phyloP scores from a whole-genome alignment of 208 protist species.

The Trypanosoma melophagium region DNA sequence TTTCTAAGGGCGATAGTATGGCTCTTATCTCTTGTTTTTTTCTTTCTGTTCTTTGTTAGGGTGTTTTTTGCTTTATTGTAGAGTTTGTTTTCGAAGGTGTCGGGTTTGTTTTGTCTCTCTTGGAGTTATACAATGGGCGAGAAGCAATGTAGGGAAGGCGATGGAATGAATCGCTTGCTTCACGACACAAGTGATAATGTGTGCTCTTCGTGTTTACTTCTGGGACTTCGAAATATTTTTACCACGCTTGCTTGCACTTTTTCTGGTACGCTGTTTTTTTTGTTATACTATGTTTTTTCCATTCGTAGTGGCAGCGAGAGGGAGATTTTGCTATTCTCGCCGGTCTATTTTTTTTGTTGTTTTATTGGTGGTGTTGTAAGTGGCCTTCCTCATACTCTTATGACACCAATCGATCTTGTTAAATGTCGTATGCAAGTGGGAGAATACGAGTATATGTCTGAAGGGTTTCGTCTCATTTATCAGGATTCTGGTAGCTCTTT shows the following conservation, averaged over 20 bases:
- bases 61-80: conserved; percentile 15
- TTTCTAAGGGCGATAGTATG: conserved; percentile 10
- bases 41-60: conserved; percentile 20
- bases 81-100: conserved; percentile 16
- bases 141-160: too few species aligned
- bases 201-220: too few species aligned
- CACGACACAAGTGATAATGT: too few species aligned
- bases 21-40: conserved; percentile 12
- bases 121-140: too few species aligned
- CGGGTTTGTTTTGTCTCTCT: too few species aligned
- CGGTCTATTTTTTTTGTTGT: conserved; percentile 68
- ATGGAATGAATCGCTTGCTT: too few species aligned
- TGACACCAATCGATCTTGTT: conserved; percentile 75
- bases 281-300: conserved; percentile 12
- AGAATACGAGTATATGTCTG: conserved; percentile 43
- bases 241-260: not conserved
- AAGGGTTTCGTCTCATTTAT: conserved; percentile 45
- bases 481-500: conserved; percentile 32
- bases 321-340: conserved; percentile 31
- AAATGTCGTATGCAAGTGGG: conserved; percentile 88
- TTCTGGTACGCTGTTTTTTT: conserved; percentile 24
- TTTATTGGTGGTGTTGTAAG: conserved; percentile 57
- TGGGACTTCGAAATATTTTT: too few species aligned
- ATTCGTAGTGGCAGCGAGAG: conserved; percentile 20
- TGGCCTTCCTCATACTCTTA: conserved; percentile 58